Percentiles rank a stretch among this genome's conserved stretches.
phyloP scores from a whole-genome alignment of 768 basidiomycete genomes.

The Steccherinum ochraceum region DNA sequence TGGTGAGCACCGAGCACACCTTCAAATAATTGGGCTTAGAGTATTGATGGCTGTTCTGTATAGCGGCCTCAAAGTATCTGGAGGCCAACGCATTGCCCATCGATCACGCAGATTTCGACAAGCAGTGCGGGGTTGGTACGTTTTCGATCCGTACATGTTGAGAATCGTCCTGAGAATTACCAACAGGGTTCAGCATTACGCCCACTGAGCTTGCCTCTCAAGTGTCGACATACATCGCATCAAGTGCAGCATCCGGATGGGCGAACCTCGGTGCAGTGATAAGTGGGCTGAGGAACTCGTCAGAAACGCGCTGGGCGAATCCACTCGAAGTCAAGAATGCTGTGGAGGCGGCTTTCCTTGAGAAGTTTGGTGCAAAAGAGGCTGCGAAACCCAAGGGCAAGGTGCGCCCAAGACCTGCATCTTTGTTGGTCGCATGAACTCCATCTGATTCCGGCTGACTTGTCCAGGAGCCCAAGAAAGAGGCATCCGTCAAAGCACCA shows the following conservation, averaged over 20 bases:
- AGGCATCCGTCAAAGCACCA: slow-evolving; percentile 23
- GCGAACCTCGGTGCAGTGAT: slow-evolving; percentile 61
- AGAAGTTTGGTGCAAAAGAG: slow-evolving; percentile 70
- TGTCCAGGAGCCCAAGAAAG: slow-evolving; percentile 52
- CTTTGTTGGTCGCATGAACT: neutral
- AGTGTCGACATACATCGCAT: slow-evolving; percentile 51
- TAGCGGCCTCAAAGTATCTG: slow-evolving; percentile 74
- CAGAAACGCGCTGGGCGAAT: slow-evolving; percentile 74
- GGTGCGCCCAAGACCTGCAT: slow-evolving; percentile 38
- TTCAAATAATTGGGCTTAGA: neutral
- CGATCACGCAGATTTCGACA: slow-evolving; percentile 65
- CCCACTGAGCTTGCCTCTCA: slow-evolving; percentile 51
- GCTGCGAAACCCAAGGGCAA: slow-evolving; percentile 59
- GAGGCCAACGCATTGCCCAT: slow-evolving; percentile 56
- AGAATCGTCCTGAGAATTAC: too few relatives aligned
- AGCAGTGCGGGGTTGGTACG: slow-evolving; percentile 84
- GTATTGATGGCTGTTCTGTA: too few relatives aligned
- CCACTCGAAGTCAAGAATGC: slow-evolving; percentile 81
- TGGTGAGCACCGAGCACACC: slow-evolving; percentile 42
- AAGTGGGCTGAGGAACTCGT: slow-evolving; percentile 52
- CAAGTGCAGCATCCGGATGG: slow-evolving; percentile 65
- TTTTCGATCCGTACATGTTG: slow-evolving; percentile 7
- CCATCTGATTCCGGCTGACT: too few relatives aligned
- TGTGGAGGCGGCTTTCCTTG: slow-evolving; percentile 61
- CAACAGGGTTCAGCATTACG: slow-evolving; percentile 78